A percentile compares a stretch with the other conserved stretches of the same genome.
These are phyloP conservation scores for Tolypocladium ophioglossoides DNA, from an alignment of 2,329 filamentous ascomycete genomes.

Conservation along the genomic window DNA sequence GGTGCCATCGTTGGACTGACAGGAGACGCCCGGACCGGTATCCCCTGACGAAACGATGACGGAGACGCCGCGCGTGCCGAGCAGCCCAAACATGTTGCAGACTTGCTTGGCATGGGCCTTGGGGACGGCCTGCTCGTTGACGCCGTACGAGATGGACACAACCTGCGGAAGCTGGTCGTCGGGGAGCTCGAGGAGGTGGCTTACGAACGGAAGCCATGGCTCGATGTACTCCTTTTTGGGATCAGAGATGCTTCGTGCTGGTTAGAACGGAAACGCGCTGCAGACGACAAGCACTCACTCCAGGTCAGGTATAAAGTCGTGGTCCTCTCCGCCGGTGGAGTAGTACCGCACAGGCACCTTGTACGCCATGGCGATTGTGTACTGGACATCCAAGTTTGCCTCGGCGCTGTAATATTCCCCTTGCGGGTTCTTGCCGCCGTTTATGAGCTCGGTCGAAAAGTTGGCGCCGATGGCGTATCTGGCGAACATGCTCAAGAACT, in stretches of 20 bases:
- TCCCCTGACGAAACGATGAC: conserved; percentile 58
- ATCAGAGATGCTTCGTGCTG: conserved; percentile 9
- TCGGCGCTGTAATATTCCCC: conserved; percentile 20
- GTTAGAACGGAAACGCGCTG: background rate
- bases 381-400: conserved; percentile 27
- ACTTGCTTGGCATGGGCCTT: conserved; percentile 40
- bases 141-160: conserved; percentile 60
- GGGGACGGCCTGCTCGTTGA: conserved; percentile 55
- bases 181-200: conserved; percentile 44
- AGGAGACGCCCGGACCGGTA: conserved; percentile 23
- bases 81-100: conserved; percentile 49
- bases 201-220: conserved; percentile 54
- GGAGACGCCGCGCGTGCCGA: conserved; percentile 55
- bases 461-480: conserved; percentile 38
- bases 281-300: conserved; percentile 16
- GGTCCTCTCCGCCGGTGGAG: conserved; percentile 19
- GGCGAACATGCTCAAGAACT: conserved; percentile 44
- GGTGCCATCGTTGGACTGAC: conserved; percentile 25
- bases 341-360: conserved; percentile 23
- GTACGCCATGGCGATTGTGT: conserved; percentile 21
- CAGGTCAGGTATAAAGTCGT: conserved; percentile 20
- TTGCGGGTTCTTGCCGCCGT: conserved; percentile 43
- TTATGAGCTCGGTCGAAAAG: conserved; percentile 48
- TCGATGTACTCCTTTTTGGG: conserved; percentile 40
- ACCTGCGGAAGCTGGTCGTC: conserved; percentile 49